Base-by-base conservation (phyloP, 2,329 filamentous ascomycete species). In the Botryotinia calthae region DNA sequence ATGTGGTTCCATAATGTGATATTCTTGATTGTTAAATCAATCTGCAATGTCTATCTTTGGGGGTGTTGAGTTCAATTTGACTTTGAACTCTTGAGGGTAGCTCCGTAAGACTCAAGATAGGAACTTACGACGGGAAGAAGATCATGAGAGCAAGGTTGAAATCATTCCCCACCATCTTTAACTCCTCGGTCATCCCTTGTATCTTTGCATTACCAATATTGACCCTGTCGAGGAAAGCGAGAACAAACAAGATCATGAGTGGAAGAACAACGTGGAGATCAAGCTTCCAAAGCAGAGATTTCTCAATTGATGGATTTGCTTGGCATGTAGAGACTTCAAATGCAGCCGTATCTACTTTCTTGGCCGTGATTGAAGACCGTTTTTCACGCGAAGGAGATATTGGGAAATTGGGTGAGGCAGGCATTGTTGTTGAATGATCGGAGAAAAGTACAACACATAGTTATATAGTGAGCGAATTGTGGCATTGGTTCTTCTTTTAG, bases 161-260 rank as follows among this genome's bases (percentile, higher is more conserved):
- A 31, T 79, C 65, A 10, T 72, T 34, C 2, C 87, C 86, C 46
- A 81, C 80, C 74, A 94, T 82, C 22, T 85, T 83, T 7, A 87
- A 86, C 69, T 90, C 86, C 74, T 87, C 87, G 54, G 87, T 93
- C 81, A 86, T 94, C 51, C 92, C 92, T 37, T 87, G 87, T 72
- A 90, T 87, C 74, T 88, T 89, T 48, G 88, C 93, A 82, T 86
- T 95, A 59, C 93, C 92, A 73, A 95, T 94, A 78, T 95, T 95
- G 51, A 92, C 93, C 22, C 90, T 85, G 79, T 91, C 89, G 46
- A 94, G 85, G 81, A 93, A 94, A 73, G 89, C 90, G 69, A 93
- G 85, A 2, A 94, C 84, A 77, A 93, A 94, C 40, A 94, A 84
- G 58, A 93, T 84, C 72, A 88, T 89, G 12, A 93, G 74, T 4